Evolutionary conservation across 2,329 filamentous ascomycete species (phyloP), one percentile per base, ranked within the genome.

Genomic region (Arthrobotrys sinensis): DNA sequence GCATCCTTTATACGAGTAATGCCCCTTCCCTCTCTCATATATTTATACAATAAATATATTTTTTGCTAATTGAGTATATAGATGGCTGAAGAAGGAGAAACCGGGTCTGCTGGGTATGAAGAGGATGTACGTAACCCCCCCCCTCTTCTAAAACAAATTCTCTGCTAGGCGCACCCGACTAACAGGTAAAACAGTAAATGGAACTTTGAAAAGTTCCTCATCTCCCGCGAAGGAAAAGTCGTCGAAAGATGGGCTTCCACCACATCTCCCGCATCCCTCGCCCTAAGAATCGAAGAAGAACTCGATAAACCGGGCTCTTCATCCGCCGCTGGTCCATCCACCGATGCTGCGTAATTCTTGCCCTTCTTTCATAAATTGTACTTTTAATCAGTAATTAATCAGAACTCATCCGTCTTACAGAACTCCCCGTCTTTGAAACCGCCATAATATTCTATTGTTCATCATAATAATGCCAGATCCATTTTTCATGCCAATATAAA

Each of bases 141-240:
- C 32, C n/a, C 28, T 21, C 19, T 16, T 60, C 14, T 43, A 28
- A 38, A 19, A 16, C 28, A 14, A 28, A 16, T n/a, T 24, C 7
- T 14, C 12, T 24, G n/a, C 24, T 24, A n/a, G 14, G 14, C n/a
- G 14, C n/a, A 24, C 7, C 78, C 63, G 4, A 43, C 57, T 55
- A 68, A n/a, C 53, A 28, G 19, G 14, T n/a, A 7, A 57, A 53
- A 70, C 32, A 80, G 76, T 82, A 97, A 98, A 91, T 99, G 96
- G 96, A 99, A 99, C 87, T 99, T 98, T 87, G 96, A 99, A 86
- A 99, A 99, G 89, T 99, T 97, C 86, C 86, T 99, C 80, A 87
- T 99, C 80, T 92, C 91, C 78, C 89, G 90, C 79, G 93, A 98
- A 85, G 96, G 96, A 28, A 89, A 91, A 86, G 93, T 98, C 81